Base-by-base conservation (phyloP, 1,284 basidiomycete genomes). In the Sanghuangporus weigelae region DNA sequence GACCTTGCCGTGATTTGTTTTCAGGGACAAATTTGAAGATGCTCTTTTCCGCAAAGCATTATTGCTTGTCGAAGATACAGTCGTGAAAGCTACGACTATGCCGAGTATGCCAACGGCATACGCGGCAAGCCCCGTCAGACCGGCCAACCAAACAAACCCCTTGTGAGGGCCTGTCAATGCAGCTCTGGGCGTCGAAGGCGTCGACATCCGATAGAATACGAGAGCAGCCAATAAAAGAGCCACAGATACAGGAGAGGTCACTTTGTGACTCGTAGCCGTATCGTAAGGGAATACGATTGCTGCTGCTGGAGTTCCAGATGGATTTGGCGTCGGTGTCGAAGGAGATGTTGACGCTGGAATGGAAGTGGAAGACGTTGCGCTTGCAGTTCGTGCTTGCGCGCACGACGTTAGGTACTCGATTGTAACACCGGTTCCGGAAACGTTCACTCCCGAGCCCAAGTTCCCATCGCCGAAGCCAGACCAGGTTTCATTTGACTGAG, bases 391-490 rank as follows among this genome's bases (percentile, higher is more conserved):
- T 35, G 75, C 68, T 35, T 76, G 74, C 23, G 87, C 87, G 67
- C 90, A 92, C 54, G 78, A 73, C 7, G 80, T 74, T 67, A 91
- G 69, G 70, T 84, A 90, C 62, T 80, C 73, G 16, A 86, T 69
- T 12, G 76, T 78, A n/a, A 92, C 90, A 3, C 89, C 89, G 40
- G 81, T 74, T 14, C 90, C 90, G 63, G 79, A 79, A 1, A 90
- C 88, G 67, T 82, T 74, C 49, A 83, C 65, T 31, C 90, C 90
- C 3, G 81, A 80, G 69, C 80, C 76, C 49, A 92, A 76, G 11
- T 73, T 67, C 0, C 90, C 90, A 66, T 81, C 73, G 1, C 86
- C 85, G 69, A 78, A 89, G 7, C 86, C 86, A 46, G 79, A 73
- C 89, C 88, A 91, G 2, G 75, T 74, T 58, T 80, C 74, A 60